Base-by-base conservation (phyloP, 345 rosid genomes). In the Orychophragmus violaceus region DNA sequence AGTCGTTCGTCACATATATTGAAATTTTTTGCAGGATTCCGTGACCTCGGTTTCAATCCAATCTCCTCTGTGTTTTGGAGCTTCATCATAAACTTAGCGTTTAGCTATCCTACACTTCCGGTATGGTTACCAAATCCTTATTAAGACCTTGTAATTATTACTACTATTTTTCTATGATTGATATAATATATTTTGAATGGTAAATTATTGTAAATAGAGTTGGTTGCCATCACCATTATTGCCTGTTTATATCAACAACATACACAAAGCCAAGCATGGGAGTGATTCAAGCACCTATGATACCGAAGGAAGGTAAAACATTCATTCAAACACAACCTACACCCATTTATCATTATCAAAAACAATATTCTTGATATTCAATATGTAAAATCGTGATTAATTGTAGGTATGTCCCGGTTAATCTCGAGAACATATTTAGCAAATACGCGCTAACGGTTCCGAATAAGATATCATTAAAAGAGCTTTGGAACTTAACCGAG, bases 301-400 rank as follows among this genome's bases (percentile, higher is more conserved):
- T 78, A 86, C 93, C 1, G 95, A 89, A 79, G 97, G 98, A 80
- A 85, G 97, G 89, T 84, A 59, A n/a, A n/a, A 41, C 39, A 51
- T 51, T 39, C 16, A 25, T 8, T 35, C 29, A 14, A 22, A 21
- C 39, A 27, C 45, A n/a, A n/a, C n/a, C n/a, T n/a, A 62, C 12
- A 18, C 9, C 3, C 0, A 19, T n/a, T n/a, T n/a, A 55, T 9
- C 17, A 6, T 29, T 39, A n/a, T 28, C 30, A 41, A 39, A 51
- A 30, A 12, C 0, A 51, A 2, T 27, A 35, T 27, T 46, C 19
- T 4, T 22, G 0, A 36, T 28, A 64, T 42, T 56, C 10, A 35
- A n/a, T 71, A 8, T 35, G 19, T 33, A 23, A 52, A n/a, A 50
- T 12, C 16, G 3, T 1, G 16, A 13, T 48, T 73, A 17, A 13